Base-by-base conservation (phyloP, 768 basidiomycete species). In the Inosperma sp. region DNA sequence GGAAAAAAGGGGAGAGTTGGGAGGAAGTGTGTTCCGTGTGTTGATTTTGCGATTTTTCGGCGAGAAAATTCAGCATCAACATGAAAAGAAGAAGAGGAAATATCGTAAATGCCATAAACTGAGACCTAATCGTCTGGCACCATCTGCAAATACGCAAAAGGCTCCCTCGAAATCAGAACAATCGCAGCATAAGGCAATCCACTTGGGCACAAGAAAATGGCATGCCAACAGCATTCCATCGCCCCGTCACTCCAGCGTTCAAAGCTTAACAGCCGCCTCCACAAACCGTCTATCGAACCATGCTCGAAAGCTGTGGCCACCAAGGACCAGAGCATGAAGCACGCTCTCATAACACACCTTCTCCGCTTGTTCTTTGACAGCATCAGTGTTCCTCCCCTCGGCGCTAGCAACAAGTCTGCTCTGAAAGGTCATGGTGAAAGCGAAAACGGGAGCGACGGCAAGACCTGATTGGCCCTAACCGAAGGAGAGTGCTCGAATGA, bases 161-260 rank as follows among this genome's bases (percentile, higher is more conserved):
- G 83, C 7, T 89, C 93, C 1, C 76, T 73, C 3, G 83, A 77
- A 48, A 98, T 82, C 54, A 98, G 77, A n/a, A 90, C 71, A 0
- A 92, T 88, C 35, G 92, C 90, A 44, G 93, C 84, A 60, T 88
- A 95, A 71, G 95, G 94, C 44, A 99, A 97, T 72, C 0, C 91
- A 95, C 67, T 98, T 88, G 0, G 90, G 83, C 17, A 93, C 75
- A 63, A 95, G 93, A 46, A 94, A 16, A 92, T 77, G 7, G 91
- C 93, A 53, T 82, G 83, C 0, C 88, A 86, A 63, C 87, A 82
- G 2, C 94, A 94, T 59, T 91, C 83, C 14, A 89, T 80, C 59
- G 93, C 89, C 91, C 88, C 21, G 75, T 75, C 31, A 86, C 74
- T 6, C 93, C 94, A 7, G 82, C 78, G 13, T 62, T 58, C 31